A percentile compares a stretch with the other conserved stretches of the same genome.
Conservation (phyloP, 768 basidiomycete species). For the Termitomyces sp. region DNA sequence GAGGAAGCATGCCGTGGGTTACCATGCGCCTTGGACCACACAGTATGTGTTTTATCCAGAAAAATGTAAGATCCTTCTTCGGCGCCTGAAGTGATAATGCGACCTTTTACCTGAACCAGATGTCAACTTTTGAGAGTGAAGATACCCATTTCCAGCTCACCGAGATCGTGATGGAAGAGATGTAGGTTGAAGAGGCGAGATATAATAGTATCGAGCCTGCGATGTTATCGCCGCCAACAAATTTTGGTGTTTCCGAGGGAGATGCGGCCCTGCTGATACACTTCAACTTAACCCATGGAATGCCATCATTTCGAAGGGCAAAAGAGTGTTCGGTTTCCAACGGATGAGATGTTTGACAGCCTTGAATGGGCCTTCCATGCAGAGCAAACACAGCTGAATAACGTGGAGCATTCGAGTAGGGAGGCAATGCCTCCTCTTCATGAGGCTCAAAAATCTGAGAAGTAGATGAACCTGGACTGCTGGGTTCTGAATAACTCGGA, state of each 20-base stretch:
- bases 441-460: neutral
- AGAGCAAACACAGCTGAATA: constrained; percentile 11
- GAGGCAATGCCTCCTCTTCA: neutral
- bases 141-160: constrained; percentile 14
- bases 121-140: neutral
- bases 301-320: neutral
- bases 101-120: constrained; percentile 23
- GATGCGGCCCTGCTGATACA: constrained; percentile 21
- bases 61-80: constrained; percentile 26
- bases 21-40: constrained; percentile 29
- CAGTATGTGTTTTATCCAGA: constrained; percentile 21
- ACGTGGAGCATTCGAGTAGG: neutral
- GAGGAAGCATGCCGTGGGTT: constrained; percentile 23
- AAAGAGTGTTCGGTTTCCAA: constrained; percentile 7
- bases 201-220: constrained; percentile 26
- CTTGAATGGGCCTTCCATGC: constrained; percentile 9
- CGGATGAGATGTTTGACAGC: constrained; percentile 3
- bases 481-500: constrained; percentile 1
- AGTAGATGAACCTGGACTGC: neutral
- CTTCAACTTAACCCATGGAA: constrained; percentile 23
- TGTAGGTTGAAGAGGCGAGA: constrained; percentile 22
- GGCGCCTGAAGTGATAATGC: constrained; percentile 23
- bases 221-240: constrained; percentile 20
- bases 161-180: constrained; percentile 24
- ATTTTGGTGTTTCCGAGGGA: constrained; percentile 17